Base-by-base conservation (phyloP, 2,329 filamentous ascomycete species). In the Aspergillus neotritici region DNA sequence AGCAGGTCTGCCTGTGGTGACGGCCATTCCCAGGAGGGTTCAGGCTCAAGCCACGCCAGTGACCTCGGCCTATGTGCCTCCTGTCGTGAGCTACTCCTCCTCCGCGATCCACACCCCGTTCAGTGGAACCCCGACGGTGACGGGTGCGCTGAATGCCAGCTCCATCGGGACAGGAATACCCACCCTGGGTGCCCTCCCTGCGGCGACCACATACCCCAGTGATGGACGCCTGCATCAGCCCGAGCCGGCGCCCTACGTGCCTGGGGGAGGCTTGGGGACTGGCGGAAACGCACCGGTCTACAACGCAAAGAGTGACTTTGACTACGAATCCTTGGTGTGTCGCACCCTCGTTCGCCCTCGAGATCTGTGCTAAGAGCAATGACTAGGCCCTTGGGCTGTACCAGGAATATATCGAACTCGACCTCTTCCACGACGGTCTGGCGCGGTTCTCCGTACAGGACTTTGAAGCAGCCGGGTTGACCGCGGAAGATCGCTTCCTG, bases 391-490 rank as follows among this genome's bases (percentile, higher is more conserved):
- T 93, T 10, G 85, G 78, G 10, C 71, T 91, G 0, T 90, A 91
- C 60, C 84, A 89, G 56, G 87, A 93, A 65, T 93, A 80, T 77
- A 88, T 91, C 41, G 86, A 93, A 67, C 74, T 93, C 1, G 87
- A 93, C 60, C 74, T 88, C 11, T 93, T 93, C 75, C 82, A 86
- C 63, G 81, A 84, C 59, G 86, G 84, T 11, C 74, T 93, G 3
- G 79, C 78, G 0, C 78, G 72, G 0, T 93, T 87, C 65, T 80
- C 79, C 1, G 78, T 73, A 0, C 72, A 78, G 28, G 84, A 93
- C 12, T 93, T 90, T 52, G 70, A 78, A 5, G 78, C 73, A 2
- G 82, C 78, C 17, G 85, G 86, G 2, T 68, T 94, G 11, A 82
- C 71, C 5, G 73, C 80, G 9, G 79, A 86, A 57, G 85, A 90